Evolutionary conservation across 2,329 filamentous ascomycete species (phyloP), one percentile per base, ranked within the genome.

Genomic region (Chaetomiaceae sp.): DNA sequence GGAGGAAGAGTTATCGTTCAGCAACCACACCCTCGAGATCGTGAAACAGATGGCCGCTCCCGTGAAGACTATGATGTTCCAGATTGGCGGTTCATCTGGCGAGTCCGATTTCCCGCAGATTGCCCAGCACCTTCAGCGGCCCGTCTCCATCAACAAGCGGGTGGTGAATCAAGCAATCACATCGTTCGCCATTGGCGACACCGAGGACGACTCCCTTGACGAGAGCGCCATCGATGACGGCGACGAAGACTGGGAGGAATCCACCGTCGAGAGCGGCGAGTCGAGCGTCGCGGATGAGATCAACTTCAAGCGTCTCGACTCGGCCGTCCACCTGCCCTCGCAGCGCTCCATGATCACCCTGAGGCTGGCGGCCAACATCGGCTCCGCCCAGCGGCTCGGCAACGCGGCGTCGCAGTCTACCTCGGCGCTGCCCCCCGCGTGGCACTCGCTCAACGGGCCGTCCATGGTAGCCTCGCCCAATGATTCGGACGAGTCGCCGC

Each of bases 251-350:
- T 78, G 79, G 71, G 74, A 84, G 59, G 73, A 78, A 59, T 88
- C 84, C 0, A 79, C 86, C 19, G 86, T 86, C 51, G 87, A 94
- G 57, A 93, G 86, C 62, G 86, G 83, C 47, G 85, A 86, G 56
- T 87, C 87, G 1, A 94, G 87, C 62, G 76, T 89, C 42, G 86
- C 93, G 51, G 85, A 93, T 50, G 83, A 80, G 60, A 77, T 80
- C 17, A 74, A 88, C 58, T 98, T 98, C 75, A 83, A 90, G 65
- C 85, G 93, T 8, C 88, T 97, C 39, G 88, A 95, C 64, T 96
- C 90, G 33, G 83, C 83, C 64, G 81, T 83, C 7, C 88, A 95
- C 60, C 74, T 97, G 20, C 84, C 86, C 2, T 95, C 91, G 1
- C 82, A 86, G 39, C 84, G 86, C 41, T 97, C 91, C 2, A 78